Evolutionary conservation across 148 eudicot genomes (phyloP).

Genomic region (Oxyria digyna): DNA sequence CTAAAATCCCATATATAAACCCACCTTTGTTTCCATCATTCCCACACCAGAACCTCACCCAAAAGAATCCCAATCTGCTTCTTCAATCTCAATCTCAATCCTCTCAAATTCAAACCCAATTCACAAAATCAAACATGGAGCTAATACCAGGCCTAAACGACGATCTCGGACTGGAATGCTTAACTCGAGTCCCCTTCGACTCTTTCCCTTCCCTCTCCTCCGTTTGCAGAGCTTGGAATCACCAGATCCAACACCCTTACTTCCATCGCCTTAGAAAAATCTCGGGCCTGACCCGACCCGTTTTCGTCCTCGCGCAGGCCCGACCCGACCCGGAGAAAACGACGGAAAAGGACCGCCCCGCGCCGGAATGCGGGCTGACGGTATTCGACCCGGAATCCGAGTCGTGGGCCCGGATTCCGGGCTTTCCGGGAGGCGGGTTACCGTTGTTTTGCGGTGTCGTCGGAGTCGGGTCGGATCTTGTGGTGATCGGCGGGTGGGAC

Average conservation of each 20-base stretch:
- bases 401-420: constrained; percentile 43
- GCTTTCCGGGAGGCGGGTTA: constrained; percentile 33
- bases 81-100: background rate
- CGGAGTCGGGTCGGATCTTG: constrained; percentile 43
- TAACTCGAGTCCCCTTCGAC: constrained; percentile 36
- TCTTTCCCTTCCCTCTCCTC: constrained; percentile 30
- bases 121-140: constrained; percentile 21
- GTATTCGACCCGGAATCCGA: constrained; percentile 38
- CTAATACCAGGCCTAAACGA: constrained; percentile 56
- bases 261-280: constrained; percentile 29
- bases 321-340: constrained; percentile 12
- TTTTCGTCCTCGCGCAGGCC: constrained; percentile 51
- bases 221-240: constrained; percentile 42
- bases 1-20: background rate
- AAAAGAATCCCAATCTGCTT: background rate
- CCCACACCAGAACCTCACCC: background rate
- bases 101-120: background rate
- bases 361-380: constrained; percentile 34
- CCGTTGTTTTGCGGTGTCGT: constrained; percentile 63
- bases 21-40: background rate
- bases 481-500: constrained; percentile 78
- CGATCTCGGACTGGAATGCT: constrained; percentile 55
- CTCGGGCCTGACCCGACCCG: constrained; percentile 28
- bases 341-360: constrained; percentile 9
- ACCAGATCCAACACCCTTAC: constrained; percentile 25